A percentile compares a stretch with the other conserved stretches of the same genome.
These are phyloP conservation scores for Salinomyces thailandicus DNA, from an alignment of 2,329 filamentous ascomycete species.

Conservation along the genomic window DNA sequence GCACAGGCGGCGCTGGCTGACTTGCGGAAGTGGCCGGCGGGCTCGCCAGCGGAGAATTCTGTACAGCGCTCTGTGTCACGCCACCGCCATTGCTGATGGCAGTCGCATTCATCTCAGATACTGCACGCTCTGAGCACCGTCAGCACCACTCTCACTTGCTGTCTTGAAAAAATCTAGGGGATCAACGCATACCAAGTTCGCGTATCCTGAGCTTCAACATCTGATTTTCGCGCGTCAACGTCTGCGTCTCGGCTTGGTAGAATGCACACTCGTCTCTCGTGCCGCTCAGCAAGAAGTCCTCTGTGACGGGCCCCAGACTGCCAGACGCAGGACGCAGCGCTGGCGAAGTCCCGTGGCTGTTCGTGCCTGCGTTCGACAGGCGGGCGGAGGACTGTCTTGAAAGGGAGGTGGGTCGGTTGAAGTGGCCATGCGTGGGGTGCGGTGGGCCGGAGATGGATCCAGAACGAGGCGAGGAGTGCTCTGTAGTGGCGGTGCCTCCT, in stretches of 20 bases:
- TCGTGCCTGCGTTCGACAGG: constrained; percentile 20
- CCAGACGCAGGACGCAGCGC: constrained; percentile 45
- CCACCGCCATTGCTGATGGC: too few relatives aligned
- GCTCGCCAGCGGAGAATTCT: too few relatives aligned
- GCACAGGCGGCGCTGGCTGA: too few relatives aligned
- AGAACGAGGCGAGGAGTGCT: constrained; percentile 14
- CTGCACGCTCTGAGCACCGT: too few relatives aligned
- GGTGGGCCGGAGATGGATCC: constrained; percentile 3
- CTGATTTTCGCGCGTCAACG: constrained; percentile 67
- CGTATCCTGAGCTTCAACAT: constrained; percentile 67
- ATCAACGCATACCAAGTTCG: constrained; percentile 58
- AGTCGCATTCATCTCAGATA: too few relatives aligned
- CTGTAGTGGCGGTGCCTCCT: constrained; percentile 33
- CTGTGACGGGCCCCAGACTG: constrained; percentile 33
- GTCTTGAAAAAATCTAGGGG: too few relatives aligned
- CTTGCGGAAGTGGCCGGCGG: too few relatives aligned
- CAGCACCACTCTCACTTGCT: too few relatives aligned
- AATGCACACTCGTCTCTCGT: constrained; percentile 61
- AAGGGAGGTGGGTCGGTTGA: constrained; percentile 26
- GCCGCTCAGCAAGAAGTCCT: constrained; percentile 52
- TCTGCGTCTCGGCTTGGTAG: constrained; percentile 74
- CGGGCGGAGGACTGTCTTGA: constrained; percentile 35
- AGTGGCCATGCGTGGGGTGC: constrained; percentile 11
- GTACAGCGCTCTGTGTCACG: too few relatives aligned
- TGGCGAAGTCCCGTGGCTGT: constrained; percentile 33